These are phyloP conservation scores for Arthroderma sp. DNA, from an alignment of 2,329 filamentous ascomycete genomes.

Conservation along the genomic window DNA sequence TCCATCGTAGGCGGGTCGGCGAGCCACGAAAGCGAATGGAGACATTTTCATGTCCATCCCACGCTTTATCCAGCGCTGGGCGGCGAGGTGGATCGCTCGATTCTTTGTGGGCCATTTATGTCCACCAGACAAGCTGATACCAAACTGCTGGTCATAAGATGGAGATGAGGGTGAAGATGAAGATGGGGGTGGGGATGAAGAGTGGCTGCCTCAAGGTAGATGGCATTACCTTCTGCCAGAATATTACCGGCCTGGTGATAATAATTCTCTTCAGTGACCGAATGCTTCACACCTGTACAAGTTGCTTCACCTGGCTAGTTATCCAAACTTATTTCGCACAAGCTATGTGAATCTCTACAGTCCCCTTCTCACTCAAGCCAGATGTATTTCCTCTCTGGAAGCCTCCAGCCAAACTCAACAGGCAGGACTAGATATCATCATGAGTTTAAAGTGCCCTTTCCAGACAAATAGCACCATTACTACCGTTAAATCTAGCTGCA, in stretches of 20 bases:
- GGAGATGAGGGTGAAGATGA: conserved; percentile 19
- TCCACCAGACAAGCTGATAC: conserved; percentile 22
- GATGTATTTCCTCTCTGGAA: too few species aligned
- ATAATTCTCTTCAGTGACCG: conserved; percentile 10
- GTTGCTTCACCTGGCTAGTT: conserved; percentile 18
- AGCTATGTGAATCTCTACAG: conserved; percentile 22
- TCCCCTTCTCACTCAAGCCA: conserved; percentile 6
- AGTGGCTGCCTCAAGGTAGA: conserved; percentile 22
- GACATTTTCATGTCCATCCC: too few species aligned
- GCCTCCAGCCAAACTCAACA: conserved; percentile 19
- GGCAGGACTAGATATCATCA: conserved; percentile 23
- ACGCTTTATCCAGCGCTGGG: too few species aligned
- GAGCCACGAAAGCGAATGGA: too few species aligned
- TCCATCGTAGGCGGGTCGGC: too few species aligned
- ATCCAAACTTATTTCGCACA: conserved; percentile 23
- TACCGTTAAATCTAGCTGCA: conserved; percentile 15
- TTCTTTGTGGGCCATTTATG: conserved; percentile 12
- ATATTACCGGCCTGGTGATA: conserved; percentile 10
- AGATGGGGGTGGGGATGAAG: conserved; percentile 20
- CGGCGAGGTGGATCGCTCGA: too few species aligned
- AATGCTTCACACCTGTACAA: conserved; percentile 20
- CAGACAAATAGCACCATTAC: conserved; percentile 16
- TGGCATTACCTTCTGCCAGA: conserved; percentile 15
- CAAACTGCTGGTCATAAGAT: conserved; percentile 24
- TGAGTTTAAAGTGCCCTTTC: conserved; percentile 14